Evolutionary conservation across 2,329 filamentous ascomycete genomes (phyloP).

Genomic region (Lojkania enalia): DNA sequence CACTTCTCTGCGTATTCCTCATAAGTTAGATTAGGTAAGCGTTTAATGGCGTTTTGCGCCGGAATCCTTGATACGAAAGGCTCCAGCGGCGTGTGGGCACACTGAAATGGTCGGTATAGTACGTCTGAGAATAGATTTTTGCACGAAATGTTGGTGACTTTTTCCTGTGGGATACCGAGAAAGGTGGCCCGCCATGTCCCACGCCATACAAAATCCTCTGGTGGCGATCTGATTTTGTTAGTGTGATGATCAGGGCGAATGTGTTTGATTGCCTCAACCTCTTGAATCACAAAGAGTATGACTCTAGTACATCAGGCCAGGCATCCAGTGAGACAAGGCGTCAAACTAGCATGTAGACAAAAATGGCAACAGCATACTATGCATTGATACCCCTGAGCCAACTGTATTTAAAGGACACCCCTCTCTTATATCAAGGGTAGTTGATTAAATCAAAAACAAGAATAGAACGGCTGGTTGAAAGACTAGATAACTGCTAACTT

Average conservation of each 20-base stretch:
- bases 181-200: slow-evolving; percentile 85
- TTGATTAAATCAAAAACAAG: slow-evolving; percentile 4
- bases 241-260: no score
- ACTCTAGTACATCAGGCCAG: no score
- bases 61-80: slow-evolving; percentile 75
- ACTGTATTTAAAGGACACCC: no score
- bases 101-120: slow-evolving; percentile 87
- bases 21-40: slow-evolving; percentile 68
- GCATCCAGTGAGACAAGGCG: no score
- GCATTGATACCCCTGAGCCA: no score
- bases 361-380: no score
- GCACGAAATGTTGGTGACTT: slow-evolving; percentile 68
- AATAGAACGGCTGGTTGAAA: slow-evolving; percentile 1
- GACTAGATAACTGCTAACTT: slow-evolving; percentile 60
- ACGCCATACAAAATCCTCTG: slow-evolving; percentile 65
- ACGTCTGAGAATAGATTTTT: slow-evolving; percentile 84
- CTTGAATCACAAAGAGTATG: no score
- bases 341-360: no score
- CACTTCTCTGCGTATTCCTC: slow-evolving; percentile 75
- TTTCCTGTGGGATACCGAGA: slow-evolving; percentile 60
- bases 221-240: slow-evolving; percentile 51
- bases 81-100: slow-evolving; percentile 71
- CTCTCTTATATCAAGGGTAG: no score
- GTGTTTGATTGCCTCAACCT: no score
- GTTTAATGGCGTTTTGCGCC: slow-evolving; percentile 69